Conservation (phyloP, 106 monocot genomes). For the Platanthera zijinensis region DNA sequence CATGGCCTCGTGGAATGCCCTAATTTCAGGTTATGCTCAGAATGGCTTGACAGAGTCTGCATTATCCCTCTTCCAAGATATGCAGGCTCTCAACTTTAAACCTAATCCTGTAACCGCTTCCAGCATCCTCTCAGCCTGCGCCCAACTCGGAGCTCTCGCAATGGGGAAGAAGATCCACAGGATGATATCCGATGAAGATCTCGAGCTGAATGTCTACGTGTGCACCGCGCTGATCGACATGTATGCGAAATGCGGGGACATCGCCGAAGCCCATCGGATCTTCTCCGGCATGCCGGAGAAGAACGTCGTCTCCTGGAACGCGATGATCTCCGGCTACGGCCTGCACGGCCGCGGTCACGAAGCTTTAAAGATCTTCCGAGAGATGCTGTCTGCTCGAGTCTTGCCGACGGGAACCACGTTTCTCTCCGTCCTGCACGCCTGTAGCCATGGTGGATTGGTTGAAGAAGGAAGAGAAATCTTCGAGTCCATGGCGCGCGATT, state of each 20-base stretch:
- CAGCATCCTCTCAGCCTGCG: slow-evolving; percentile 80
- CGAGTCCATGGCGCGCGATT: slow-evolving; percentile 29
- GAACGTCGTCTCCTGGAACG: slow-evolving; percentile 81
- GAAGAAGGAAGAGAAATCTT: slow-evolving; percentile 46
- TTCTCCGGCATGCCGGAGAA: slow-evolving; percentile 61
- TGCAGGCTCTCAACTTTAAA: slow-evolving; percentile 36
- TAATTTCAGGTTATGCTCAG: slow-evolving; percentile 77
- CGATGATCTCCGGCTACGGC: slow-evolving; percentile 69
- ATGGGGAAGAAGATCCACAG: slow-evolving; percentile 62
- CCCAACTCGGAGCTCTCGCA: slow-evolving; percentile 68
- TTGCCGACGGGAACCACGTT: slow-evolving; percentile 47
- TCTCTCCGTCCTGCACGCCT: slow-evolving; percentile 63
- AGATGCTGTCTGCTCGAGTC: slow-evolving; percentile 32
- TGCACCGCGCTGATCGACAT: slow-evolving; percentile 79
- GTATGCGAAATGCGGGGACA: slow-evolving; percentile 82
- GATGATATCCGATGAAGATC: slow-evolving; percentile 31
- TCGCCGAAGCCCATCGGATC: slow-evolving; percentile 37
- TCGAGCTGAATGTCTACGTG: slow-evolving; percentile 72
- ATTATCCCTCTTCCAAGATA: slow-evolving; percentile 49
- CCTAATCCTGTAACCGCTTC: slow-evolving; percentile 65
- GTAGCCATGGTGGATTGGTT: slow-evolving; percentile 75
- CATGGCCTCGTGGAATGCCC: slow-evolving; percentile 74
- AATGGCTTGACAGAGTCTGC: slow-evolving; percentile 68
- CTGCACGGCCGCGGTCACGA: slow-evolving; percentile 60
- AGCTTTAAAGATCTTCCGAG: slow-evolving; percentile 43